phyloP scores from a whole-genome alignment of 352 stramenopile genomes.

The Pythium dissotocum region DNA sequence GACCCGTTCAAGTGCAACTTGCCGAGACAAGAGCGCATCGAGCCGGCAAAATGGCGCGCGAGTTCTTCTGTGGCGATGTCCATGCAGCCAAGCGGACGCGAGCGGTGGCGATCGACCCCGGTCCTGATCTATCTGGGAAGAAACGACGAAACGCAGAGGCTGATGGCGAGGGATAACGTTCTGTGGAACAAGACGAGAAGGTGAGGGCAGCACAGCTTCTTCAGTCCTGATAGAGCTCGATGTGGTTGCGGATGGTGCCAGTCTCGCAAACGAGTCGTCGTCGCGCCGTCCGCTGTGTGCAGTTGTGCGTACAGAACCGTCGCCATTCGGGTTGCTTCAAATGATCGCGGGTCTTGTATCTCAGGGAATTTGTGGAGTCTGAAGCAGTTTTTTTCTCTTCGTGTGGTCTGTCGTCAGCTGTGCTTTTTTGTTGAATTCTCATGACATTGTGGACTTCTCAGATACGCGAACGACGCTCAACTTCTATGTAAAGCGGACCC shows the following conservation, averaged over 20 bases:
- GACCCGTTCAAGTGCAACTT: slow-evolving; percentile 29
- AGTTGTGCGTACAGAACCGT: neutral
- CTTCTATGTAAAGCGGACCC: neutral
- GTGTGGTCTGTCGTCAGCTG: neutral
- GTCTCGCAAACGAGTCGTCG: neutral
- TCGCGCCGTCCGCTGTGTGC: slow-evolving; percentile 2
- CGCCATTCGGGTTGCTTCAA: neutral
- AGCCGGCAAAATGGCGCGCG: slow-evolving; percentile 1
- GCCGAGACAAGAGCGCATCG: neutral
- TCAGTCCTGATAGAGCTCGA: neutral
- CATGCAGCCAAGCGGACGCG: neutral
- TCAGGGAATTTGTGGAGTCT: neutral
- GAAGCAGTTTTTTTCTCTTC: neutral
- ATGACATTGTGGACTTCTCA: neutral
- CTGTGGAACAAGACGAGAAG: neutral
- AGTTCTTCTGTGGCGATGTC: neutral
- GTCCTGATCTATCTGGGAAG: slow-evolving; percentile 2
- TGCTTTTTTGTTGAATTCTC: neutral
- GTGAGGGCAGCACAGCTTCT: neutral
- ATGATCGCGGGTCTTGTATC: neutral
- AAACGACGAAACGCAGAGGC: neutral
- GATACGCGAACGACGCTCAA: neutral
- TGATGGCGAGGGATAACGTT: neutral
- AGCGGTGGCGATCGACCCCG: neutral
- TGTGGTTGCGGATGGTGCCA: slow-evolving; percentile 1